Percentiles rank a stretch among this genome's conserved stretches.
Conservation (phyloP, 2,329 filamentous ascomycete genomes). For the Helotiales sp. region DNA sequence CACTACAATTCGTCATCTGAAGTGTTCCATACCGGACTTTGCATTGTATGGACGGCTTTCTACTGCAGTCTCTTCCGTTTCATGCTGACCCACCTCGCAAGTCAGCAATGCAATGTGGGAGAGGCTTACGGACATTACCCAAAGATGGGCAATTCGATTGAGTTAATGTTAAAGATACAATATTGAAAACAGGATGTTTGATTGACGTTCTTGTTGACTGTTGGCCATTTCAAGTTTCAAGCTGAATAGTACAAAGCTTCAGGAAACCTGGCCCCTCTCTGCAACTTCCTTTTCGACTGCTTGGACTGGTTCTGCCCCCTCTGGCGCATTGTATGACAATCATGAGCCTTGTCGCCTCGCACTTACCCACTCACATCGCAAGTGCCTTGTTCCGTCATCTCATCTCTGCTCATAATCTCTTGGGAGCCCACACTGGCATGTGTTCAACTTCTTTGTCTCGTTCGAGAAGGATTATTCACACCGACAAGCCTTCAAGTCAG, state of each 20-base stretch:
- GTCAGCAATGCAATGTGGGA: not conserved
- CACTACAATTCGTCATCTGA: not conserved
- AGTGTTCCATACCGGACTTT: not conserved
- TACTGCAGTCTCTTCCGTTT: not conserved
- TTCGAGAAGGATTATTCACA: too few species aligned
- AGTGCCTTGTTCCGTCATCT: not conserved
- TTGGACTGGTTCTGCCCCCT: not conserved
- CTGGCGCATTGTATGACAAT: not conserved
- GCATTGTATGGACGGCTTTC: not conserved
- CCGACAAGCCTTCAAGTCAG: too few species aligned
- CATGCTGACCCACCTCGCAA: not conserved
- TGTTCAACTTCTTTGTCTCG: not conserved
- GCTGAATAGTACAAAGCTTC: not conserved
- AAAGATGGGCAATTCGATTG: not conserved
- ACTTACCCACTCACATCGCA: not conserved
- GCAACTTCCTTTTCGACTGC: not conserved
- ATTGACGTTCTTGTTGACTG: not conserved
- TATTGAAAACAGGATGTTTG: not conserved
- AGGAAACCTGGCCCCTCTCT: not conserved
- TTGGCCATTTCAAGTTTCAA: not conserved
- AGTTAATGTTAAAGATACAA: not conserved
- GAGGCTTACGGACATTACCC: not conserved
- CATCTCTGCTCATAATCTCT: not conserved
- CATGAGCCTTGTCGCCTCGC: not conserved
- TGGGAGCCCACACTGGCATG: not conserved